Base-by-base conservation (phyloP, 164 flowering plant genomes). In the Tetrastigma voinierianum region DNA sequence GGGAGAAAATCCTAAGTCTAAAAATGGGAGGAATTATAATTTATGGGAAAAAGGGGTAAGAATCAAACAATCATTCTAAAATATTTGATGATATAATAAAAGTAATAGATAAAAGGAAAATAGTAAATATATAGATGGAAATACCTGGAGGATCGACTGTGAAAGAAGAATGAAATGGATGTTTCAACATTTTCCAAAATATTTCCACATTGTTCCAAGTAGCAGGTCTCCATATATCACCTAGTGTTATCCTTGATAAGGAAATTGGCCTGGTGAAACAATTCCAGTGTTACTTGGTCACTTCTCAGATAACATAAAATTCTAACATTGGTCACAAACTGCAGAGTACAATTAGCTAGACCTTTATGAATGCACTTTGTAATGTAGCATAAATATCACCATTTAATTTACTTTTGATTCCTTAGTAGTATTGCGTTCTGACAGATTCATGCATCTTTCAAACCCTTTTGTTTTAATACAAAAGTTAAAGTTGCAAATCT, bases 151-250 rank as follows among this genome's bases (percentile, higher is more conserved):
- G 60, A 74, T 61, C 60, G 98, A 90, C 47, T 68, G 75, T 32
- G 97, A 91, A 66, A 89, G 77, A 75, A 91, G 81, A 74, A 95
- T 82, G 58, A 85, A 66, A 88, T 24, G 13, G 91, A 80, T 66
- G 85, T 81, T 78, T 80, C 62, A 95, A 70, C 84, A 76, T 83
- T 75, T 83, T 85, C 92, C 90, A 85, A 20, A 78, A 3, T 74
- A 76, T 85, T 87, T 74, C 87, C 88, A 78, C 90, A 86, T 55
- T 59, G 79, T 84, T 88, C 61, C 70, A 77, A 55, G 83, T 66
- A 61, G 96, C 97, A 72, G 98, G 98, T 75, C 74, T 83, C 97
- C 97, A 95, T 65, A 95, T 81, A 76, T 95, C 98, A 78, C 82
- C 76, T 53, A 95, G 88, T 67, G 98, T 77, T 76, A 89, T 89